Percentiles rank a stretch among this genome's conserved stretches.
These are phyloP conservation scores for Alloascoidea africana DNA, from an alignment of 805 yeast genomes.

Conservation along the genomic window DNA sequence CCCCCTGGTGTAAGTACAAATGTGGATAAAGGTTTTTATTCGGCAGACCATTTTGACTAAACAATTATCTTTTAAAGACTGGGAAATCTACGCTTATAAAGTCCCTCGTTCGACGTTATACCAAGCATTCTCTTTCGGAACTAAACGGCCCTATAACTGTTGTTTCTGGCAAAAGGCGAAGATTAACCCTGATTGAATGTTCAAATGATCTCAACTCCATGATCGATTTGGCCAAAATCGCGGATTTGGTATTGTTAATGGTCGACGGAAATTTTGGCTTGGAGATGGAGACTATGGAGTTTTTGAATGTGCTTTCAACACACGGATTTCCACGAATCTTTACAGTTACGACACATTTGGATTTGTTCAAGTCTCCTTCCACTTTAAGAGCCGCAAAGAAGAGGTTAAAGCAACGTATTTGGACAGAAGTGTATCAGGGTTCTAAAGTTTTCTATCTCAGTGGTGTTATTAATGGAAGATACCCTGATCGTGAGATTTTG, in stretches of 20 bases:
- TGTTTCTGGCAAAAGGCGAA: slow-evolving; percentile 86
- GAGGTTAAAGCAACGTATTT: slow-evolving; percentile 80
- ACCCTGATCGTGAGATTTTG: slow-evolving; percentile 91
- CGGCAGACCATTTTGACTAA: neutral
- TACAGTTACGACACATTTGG: slow-evolving; percentile 93
- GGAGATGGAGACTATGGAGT: slow-evolving; percentile 99
- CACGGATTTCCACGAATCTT: slow-evolving; percentile 98
- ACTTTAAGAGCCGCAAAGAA: slow-evolving; percentile 87
- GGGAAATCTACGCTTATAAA: slow-evolving; percentile 91
- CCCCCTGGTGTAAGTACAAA: slow-evolving; percentile 59
- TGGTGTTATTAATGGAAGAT: slow-evolving; percentile 93
- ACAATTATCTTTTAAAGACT: slow-evolving; percentile 23
- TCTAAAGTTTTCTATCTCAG: slow-evolving; percentile 89
- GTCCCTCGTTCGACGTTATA: slow-evolving; percentile 72
- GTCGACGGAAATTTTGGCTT: slow-evolving; percentile 96
- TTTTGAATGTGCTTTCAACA: slow-evolving; percentile 87
- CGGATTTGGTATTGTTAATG: slow-evolving; percentile 78
- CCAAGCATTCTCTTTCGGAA: slow-evolving; percentile 76
- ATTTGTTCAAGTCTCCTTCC: slow-evolving; percentile 77
- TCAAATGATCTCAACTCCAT: slow-evolving; percentile 85
- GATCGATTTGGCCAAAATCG: slow-evolving; percentile 92
- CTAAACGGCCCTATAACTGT: slow-evolving; percentile 94
- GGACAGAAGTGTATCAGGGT: slow-evolving; percentile 99
- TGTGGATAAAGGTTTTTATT: neutral
- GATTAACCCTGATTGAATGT: slow-evolving; percentile 88